Base-by-base conservation (phyloP, 2,329 filamentous ascomycete species). In the Penicillium sp. region DNA sequence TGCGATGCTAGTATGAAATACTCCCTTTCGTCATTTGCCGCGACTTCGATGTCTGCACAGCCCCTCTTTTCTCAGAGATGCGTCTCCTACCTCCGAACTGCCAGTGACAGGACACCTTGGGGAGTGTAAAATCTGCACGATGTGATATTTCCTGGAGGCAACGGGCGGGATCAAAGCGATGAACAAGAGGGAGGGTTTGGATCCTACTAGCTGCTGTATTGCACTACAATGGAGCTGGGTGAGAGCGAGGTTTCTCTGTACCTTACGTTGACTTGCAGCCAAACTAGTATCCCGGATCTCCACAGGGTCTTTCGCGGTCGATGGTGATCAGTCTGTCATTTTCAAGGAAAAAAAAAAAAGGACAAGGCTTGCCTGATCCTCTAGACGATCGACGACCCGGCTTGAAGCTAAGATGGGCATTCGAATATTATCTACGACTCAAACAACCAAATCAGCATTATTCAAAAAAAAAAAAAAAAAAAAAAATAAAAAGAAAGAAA, bases 231-330 rank as follows among this genome's bases (percentile, higher is more conserved):
- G 62, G 45, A 46, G 48, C 19, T 58, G 31, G 30, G 46, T n/a
- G 23, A 51, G 30, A 46, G 55, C 45, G 55, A 58, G 45, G 49
- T 50, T 50, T 50, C 38, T 50, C 50, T 44, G 60, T 62, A 62
- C 60, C 60, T 62, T 55, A 56, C 55, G 51, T 62, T 58, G 44
- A 50, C 60, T 44, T 58, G 50, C 60, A 62, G 56, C 21, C 38
- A 38, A 2, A 21, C 21, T 21, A 21, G 21, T 7, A 41, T 41
- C 35, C 13, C 35, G 35, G 13, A n/a, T 51, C 30, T 62, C 55
- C 54, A 61, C 54, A 38, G 31, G 17, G 21, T 49, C 52, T 19
- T 26, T 50, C 31, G 48, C 35, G 21, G 21, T 21, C 21, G 21
- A 2, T 2, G 21, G 6, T 41, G 45, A 51, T 45, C 23, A 35